A percentile compares a stretch with the other conserved stretches of the same genome.
Conservation (phyloP, 1,284 basidiomycete species). For the Chiua sp. region DNA sequence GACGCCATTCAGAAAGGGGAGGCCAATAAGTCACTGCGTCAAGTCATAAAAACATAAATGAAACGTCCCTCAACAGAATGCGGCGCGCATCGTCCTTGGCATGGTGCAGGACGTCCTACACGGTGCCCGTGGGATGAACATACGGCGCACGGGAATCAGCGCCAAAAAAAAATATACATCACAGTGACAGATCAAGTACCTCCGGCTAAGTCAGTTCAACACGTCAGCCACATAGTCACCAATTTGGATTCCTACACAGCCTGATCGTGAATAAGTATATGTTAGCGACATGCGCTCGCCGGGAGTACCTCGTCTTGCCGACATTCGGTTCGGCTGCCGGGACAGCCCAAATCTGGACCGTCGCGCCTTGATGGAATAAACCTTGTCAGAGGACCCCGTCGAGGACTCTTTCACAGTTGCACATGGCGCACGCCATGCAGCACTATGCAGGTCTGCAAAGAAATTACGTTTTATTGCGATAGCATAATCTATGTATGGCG, state of each 20-base stretch:
- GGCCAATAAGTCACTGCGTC: conserved; percentile 11
- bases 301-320: conserved; percentile 21
- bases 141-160: conserved; percentile 10
- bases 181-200: conserved; percentile 11
- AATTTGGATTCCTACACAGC: conserved; percentile 22
- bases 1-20: conserved; percentile 21
- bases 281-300: conserved; percentile 24
- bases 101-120: conserved; percentile 11
- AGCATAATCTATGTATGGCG: conserved; percentile 29
- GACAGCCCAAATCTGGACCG: conserved; percentile 32
- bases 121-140: conserved; percentile 11
- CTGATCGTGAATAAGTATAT: not conserved
- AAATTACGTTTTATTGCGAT: conserved; percentile 38
- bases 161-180: conserved; percentile 7
- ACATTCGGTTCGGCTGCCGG: conserved; percentile 14
- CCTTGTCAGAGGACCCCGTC: conserved; percentile 27
- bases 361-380: conserved; percentile 23
- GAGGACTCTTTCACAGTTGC: conserved; percentile 24
- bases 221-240: conserved; percentile 25
- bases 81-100: conserved; percentile 4
- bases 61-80: conserved; percentile 1
- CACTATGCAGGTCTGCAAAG: conserved; percentile 31
- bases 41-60: conserved; percentile 11
- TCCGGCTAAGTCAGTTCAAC: conserved; percentile 16
- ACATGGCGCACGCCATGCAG: conserved; percentile 34